A percentile compares a stretch with the other conserved stretches of the same genome.
phyloP scores from a whole-genome alignment of 176 grass and related monocot species.

The Elymus sibiricus region DNA sequence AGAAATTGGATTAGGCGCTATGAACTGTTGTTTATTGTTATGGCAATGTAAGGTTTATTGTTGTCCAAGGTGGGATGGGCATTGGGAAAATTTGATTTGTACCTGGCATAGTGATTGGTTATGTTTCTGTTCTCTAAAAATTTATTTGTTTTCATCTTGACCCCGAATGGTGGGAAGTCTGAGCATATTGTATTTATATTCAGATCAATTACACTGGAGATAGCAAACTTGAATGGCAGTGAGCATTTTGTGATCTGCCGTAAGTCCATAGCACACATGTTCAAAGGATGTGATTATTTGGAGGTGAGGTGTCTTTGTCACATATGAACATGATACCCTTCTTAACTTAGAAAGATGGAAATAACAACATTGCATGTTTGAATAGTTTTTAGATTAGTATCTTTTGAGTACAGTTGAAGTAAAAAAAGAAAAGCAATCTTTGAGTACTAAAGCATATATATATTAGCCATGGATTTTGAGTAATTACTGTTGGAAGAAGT shows the following conservation, averaged over 20 bases:
- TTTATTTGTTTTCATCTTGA: neutral
- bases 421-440: neutral
- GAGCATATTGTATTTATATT: conserved; percentile 15
- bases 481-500: conserved; percentile 16
- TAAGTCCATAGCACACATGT: conserved; percentile 50
- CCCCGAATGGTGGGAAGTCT: neutral
- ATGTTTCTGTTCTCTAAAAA: neutral
- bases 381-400: neutral
- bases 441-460: neutral
- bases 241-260: conserved; percentile 34
- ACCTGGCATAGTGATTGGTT: neutral
- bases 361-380: neutral
- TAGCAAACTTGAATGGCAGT: conserved; percentile 5
- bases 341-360: neutral
- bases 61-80: neutral
- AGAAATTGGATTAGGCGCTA: neutral
- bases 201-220: conserved; percentile 48
- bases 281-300: conserved; percentile 49
- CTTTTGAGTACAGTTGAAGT: neutral
- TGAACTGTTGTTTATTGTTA: neutral
- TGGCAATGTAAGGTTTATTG: neutral
- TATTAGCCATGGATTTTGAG: neutral
- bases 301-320: conserved; percentile 55
- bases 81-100: neutral
- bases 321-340: neutral